These are phyloP conservation scores for Ilex aquifolium DNA, from an alignment of 257 asterid genomes.

Conservation along the genomic window DNA sequence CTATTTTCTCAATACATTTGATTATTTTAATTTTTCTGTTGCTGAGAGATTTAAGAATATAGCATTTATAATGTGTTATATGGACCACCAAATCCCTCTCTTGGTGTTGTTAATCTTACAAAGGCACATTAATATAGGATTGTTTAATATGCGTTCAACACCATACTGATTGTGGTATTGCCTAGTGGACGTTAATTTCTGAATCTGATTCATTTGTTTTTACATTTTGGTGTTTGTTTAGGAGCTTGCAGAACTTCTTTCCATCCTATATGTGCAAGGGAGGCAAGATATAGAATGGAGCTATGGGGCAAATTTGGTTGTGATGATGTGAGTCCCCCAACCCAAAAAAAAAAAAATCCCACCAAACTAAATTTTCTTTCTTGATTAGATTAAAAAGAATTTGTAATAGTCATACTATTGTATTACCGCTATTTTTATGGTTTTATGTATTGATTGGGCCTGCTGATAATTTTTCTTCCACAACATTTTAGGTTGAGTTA, in stretches of 20 bases:
- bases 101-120: too few relatives aligned
- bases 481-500: slow-evolving; percentile 66
- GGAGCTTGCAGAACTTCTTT: slow-evolving; percentile 98
- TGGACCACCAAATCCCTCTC: too few relatives aligned
- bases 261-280: slow-evolving; percentile 99
- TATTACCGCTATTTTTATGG: not conserved
- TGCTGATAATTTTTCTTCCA: slow-evolving; percentile 1
- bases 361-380: too few relatives aligned
- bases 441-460: not conserved
- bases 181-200: too few relatives aligned
- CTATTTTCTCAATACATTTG: too few relatives aligned
- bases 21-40: too few relatives aligned
- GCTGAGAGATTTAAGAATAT: too few relatives aligned
- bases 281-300: slow-evolving; percentile 90
- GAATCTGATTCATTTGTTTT: slow-evolving; percentile 2
- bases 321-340: slow-evolving; percentile 91
- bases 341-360: too few relatives aligned
- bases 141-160: too few relatives aligned
- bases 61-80: too few relatives aligned
- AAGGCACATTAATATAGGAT: too few relatives aligned
- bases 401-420: not conserved
- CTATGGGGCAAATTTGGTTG: slow-evolving; percentile 95
- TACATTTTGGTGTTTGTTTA: slow-evolving; percentile 31
- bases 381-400: not conserved
- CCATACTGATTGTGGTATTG: too few relatives aligned